Evolutionary conservation across 192 early-diverging fungal species (phyloP).

Genomic region (Linnemannia elongata): DNA sequence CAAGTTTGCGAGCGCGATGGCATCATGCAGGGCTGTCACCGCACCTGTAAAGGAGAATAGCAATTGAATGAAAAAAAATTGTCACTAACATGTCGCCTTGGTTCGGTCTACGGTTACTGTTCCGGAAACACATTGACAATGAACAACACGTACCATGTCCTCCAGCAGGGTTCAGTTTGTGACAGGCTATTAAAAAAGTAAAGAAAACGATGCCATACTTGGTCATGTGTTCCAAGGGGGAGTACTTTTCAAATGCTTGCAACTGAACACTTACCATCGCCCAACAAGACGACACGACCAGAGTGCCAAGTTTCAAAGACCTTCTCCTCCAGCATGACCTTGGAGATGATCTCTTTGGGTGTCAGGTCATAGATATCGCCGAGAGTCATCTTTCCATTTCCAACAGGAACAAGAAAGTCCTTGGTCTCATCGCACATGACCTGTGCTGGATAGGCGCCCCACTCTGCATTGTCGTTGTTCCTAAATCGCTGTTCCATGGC

Average conservation of each 20-base stretch:
- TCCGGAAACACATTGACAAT: too few relatives aligned
- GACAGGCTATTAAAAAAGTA: not conserved
- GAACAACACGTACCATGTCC: not conserved
- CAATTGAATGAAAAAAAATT: not conserved
- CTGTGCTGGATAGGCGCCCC: constrained; percentile 11
- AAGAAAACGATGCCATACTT: too few relatives aligned
- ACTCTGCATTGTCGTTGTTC: constrained; percentile 17
- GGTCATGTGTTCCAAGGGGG: not conserved
- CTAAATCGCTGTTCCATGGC: not conserved
- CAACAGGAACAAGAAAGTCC: constrained; percentile 1
- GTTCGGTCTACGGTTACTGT: too few relatives aligned
- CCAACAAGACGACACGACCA: not conserved
- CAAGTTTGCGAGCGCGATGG: not conserved
- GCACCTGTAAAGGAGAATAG: not conserved
- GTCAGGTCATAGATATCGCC: constrained; percentile 8
- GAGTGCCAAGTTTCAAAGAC: constrained; percentile 18
- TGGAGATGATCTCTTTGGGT: not conserved
- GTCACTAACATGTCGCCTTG: too few relatives aligned
- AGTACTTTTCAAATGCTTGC: not conserved
- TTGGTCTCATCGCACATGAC: not conserved
- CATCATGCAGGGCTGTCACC: not conserved
- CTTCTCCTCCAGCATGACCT: constrained; percentile 21
- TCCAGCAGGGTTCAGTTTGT: not conserved
- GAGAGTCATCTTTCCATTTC: not conserved
- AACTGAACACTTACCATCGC: constrained; percentile 14